Base-by-base conservation (phyloP, 495 filamentous ascomycete species). In the Penicillium soppii region DNA sequence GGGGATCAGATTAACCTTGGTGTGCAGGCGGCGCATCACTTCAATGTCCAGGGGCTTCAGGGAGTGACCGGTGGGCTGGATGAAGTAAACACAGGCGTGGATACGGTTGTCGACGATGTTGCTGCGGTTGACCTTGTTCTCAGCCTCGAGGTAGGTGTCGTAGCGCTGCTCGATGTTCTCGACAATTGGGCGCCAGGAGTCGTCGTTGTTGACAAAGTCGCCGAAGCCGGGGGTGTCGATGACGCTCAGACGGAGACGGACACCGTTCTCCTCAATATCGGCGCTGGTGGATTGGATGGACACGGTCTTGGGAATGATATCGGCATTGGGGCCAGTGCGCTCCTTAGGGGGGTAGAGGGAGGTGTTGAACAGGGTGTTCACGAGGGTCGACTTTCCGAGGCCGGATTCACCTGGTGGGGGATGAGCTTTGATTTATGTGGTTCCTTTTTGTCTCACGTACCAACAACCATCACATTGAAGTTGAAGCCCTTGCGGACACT, bases 391-490 rank as follows among this genome's bases (percentile, higher is more conserved):
- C 82, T 98, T 98, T 79, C 94, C 94, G 57, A 98, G 84, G 46
- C 94, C 94, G 58, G 94, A 98, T 86, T 98, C 94, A 85, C 94
- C 94, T 98, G 45, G 12, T 25, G 15, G 5, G n/a, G 25, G 25
- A 35, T 53, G 22, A 61, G 58, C 21, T 22, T 33, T 17, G 10
- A 16, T 13, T 19, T 15, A 7, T 40, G 38, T 27, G 8, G 22
- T 47, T 47, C 35, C 81, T 79, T 53, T 27, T 44, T 15, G 23
- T 12, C 26, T 7, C 19, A 49, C 78, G 63, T 79, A 98, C 94
- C 94, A 72, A 98, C 94, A 72, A 98, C 94, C 94, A 98, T 98
- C 52, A 97, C 94, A 67, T 98, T 98, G 82, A 98, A 98, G 82
- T 97, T 98, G 85, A 98, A 98, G 52, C 94, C 94, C 73, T 98